Percentiles rank a stretch among this genome's conserved stretches.
phyloP scores from a whole-genome alignment of 805 yeast species.

The Nakazawaea ambrosiae region DNA sequence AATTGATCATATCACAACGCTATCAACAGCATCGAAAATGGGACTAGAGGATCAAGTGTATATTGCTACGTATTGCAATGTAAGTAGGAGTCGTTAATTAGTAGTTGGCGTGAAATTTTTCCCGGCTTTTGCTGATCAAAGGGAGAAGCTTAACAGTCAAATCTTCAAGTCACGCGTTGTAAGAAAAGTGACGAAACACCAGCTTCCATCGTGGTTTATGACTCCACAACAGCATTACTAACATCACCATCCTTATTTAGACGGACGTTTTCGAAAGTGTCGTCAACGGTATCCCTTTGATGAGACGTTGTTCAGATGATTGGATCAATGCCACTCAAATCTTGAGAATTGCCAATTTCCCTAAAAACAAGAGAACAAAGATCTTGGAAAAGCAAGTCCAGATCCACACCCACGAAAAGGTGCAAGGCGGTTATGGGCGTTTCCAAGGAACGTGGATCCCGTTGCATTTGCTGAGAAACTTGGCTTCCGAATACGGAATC shows the following conservation, averaged over 20 bases:
- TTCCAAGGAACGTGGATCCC: constrained; percentile 90
- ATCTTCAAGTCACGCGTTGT: too few relatives aligned
- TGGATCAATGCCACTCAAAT: constrained; percentile 92
- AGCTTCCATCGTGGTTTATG: too few relatives aligned
- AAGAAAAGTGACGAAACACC: too few relatives aligned
- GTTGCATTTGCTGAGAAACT: constrained; percentile 50
- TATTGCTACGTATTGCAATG: constrained; percentile 41
- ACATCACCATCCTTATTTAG: constrained; percentile 8
- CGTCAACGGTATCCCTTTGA: constrained; percentile 65
- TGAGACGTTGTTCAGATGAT: constrained; percentile 86
- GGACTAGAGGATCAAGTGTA: constrained; percentile 19
- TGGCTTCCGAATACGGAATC: constrained; percentile 46
- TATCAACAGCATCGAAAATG: too few relatives aligned
- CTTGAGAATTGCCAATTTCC: constrained; percentile 68
- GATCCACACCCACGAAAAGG: constrained; percentile 58
- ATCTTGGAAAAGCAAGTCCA: constrained; percentile 72
- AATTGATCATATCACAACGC: too few relatives aligned
- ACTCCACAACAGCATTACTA: too few relatives aligned
- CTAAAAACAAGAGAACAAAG: constrained; percentile 74
- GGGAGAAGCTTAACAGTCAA: too few relatives aligned
- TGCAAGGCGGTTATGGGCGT: constrained; percentile 81
- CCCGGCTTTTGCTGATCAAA: background rate
- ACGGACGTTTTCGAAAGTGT: constrained; percentile 56
- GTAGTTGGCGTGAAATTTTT: background rate
- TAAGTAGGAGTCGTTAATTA: constrained; percentile 14